Evolutionary conservation across 768 basidiomycete species (phyloP), one percentile per base, ranked within the genome.

Genomic region (Coprinellus micaceus): DNA sequence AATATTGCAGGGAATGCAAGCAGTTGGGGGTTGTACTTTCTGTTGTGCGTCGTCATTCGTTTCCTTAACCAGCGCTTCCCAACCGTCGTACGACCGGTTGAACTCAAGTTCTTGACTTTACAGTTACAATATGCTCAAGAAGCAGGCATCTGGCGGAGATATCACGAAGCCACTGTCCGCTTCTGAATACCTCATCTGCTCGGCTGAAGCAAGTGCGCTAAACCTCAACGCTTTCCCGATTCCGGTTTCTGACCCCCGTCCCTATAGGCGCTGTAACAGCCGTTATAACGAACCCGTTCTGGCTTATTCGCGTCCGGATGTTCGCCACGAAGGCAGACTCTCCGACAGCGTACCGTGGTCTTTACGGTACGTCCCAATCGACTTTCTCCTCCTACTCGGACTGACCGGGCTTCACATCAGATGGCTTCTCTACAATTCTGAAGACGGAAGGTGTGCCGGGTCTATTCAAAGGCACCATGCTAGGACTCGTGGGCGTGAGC

Each of bases 281-380:
- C 0, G 75, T 98, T 64, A 80, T 97, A 67, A 99, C 96, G 6
- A 98, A 99, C 70, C 97, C 96, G 0, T 84, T 98, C 63, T 98
- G 96, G 96, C 89, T 98, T 13, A 89, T 98, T 54, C 91, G 96
- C 75, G 95, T 97, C 9, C 85, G 97, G 58, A 94, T 98, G 86
- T 99, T 97, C 67, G 93, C 94, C 1, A 88, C 94, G 1, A 74
- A 74, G 10, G 69, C 81, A 26, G 78, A 82, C 54, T 82, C 86
- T 40, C 84, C 89, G 9, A 75, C 69, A 2, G 85, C 93, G 1
- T 98, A 98, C 70, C 82, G 84, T 17, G 85, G 88, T 9, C 76
- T 94, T 56, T 88, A 83, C 82, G 76, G 93, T 94, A 58, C 58
- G 86, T 70, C 47, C 53, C 46, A 51, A 54, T 57, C 25, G 24